Conservation (phyloP, 2,329 filamentous ascomycete genomes). For the Penicillium griseofulvum region DNA sequence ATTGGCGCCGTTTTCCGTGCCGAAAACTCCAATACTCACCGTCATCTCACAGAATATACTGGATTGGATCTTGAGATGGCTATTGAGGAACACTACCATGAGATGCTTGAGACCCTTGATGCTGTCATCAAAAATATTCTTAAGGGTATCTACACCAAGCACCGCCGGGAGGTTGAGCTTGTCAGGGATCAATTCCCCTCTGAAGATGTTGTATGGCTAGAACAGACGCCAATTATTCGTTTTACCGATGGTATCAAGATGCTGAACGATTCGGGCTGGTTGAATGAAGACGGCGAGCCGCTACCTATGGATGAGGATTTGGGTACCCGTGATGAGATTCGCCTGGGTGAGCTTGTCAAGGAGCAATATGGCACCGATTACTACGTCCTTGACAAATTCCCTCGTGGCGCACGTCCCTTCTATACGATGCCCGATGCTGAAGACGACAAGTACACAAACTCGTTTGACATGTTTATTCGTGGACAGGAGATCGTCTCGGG, state of each 20-base stretch:
- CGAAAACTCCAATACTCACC: constrained; percentile 93
- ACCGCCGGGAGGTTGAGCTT: constrained; percentile 70
- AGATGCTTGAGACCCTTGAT: constrained; percentile 77
- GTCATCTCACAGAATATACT: constrained; percentile 91
- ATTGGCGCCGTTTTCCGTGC: constrained; percentile 88
- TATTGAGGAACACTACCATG: constrained; percentile 84
- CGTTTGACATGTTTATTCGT: constrained; percentile 91
- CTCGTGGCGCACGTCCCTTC: constrained; percentile 77
- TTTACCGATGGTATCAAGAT: constrained; percentile 78
- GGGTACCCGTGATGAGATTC: constrained; percentile 80
- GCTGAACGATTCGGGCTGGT: constrained; percentile 74
- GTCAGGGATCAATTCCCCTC: constrained; percentile 83
- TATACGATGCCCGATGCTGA: constrained; percentile 83
- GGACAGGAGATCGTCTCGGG: constrained; percentile 91
- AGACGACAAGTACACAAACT: constrained; percentile 75
- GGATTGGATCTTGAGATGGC: constrained; percentile 92
- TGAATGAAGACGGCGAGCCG: constrained; percentile 70
- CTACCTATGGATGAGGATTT: constrained; percentile 75
- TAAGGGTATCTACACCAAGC: constrained; percentile 66
- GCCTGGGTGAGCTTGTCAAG: constrained; percentile 78
- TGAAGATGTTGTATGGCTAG: constrained; percentile 80
- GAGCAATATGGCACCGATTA: constrained; percentile 87
- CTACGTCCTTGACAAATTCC: constrained; percentile 93
- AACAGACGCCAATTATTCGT: constrained; percentile 76
- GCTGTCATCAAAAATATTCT: constrained; percentile 77